Conservation (phyloP, 148 eudicot genomes). For the Heliosperma pusillum region DNA sequence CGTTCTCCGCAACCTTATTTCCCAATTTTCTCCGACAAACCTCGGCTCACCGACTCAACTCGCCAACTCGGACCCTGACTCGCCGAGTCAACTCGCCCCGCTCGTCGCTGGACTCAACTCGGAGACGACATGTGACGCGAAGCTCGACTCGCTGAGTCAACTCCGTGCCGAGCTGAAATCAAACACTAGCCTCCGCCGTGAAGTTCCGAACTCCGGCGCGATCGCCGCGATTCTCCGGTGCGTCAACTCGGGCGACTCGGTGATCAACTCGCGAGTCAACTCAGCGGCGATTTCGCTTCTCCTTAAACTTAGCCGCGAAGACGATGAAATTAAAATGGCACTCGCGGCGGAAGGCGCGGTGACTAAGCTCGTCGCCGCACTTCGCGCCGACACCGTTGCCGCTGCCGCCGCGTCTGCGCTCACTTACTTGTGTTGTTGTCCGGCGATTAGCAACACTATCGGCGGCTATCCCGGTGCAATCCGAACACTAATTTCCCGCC, state of each 20-base stretch:
- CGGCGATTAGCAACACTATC: constrained; percentile 74
- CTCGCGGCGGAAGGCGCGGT: constrained; percentile 54
- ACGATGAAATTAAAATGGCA: too few species aligned
- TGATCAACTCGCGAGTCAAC: constrained; percentile 30
- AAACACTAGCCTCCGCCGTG: constrained; percentile 45
- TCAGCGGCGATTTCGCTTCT: constrained; percentile 57
- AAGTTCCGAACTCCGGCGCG: constrained; percentile 65
- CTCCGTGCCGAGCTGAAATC: constrained; percentile 34
- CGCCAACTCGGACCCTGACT: constrained; percentile 27
- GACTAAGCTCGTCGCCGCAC: constrained; percentile 33
- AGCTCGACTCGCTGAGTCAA: too few species aligned
- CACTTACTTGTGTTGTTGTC: constrained; percentile 71
- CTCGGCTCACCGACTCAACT: constrained; percentile 19
- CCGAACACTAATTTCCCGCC: constrained; percentile 40
- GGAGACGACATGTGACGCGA: too few species aligned
- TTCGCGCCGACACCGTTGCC: constrained; percentile 50
- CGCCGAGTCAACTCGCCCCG: constrained; percentile 36
- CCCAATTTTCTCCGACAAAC: constrained; percentile 11
- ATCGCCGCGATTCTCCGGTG: constrained; percentile 59
- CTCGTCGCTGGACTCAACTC: neutral
- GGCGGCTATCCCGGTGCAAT: constrained; percentile 73
- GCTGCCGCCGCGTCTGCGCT: constrained; percentile 36
- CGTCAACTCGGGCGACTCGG: constrained; percentile 40
- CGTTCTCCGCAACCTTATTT: constrained; percentile 74
- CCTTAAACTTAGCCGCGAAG: constrained; percentile 51